phyloP scores from a whole-genome alignment of 768 basidiomycete genomes.

The Tubosaeta brunneosetosa region DNA sequence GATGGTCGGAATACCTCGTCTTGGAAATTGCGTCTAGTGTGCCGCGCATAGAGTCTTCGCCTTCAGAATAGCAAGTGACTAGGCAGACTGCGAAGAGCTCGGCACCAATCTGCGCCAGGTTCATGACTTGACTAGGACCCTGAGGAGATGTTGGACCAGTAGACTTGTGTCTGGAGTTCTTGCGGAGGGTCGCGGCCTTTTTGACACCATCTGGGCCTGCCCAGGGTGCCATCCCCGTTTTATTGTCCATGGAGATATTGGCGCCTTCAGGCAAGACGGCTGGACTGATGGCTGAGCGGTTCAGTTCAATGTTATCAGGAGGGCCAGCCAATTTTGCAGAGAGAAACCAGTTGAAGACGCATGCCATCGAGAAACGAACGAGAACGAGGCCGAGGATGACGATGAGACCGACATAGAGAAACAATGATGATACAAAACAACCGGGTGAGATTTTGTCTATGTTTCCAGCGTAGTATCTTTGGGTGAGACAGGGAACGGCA shows the following conservation, averaged over 20 bases:
- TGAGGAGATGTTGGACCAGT: conserved; percentile 43
- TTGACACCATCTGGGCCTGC: conserved; percentile 54
- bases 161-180: conserved; percentile 40
- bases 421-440: conserved; percentile 84
- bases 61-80: conserved; percentile 97
- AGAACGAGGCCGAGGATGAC: conserved; percentile 89
- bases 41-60: conserved; percentile 84
- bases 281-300: conserved; percentile 84
- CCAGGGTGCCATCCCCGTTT: conserved; percentile 93
- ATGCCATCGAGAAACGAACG: conserved; percentile 93
- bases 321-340: conserved; percentile 77
- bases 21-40: conserved; percentile 91
- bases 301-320: conserved; percentile 65
- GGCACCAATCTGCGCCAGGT: conserved; percentile 84
- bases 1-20: conserved; percentile 86
- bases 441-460: conserved; percentile 97
- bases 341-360: conserved; percentile 95
- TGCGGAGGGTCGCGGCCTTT: conserved; percentile 42
- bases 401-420: conserved; percentile 86
- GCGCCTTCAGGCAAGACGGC: conserved; percentile 96
- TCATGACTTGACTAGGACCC: conserved; percentile 53
- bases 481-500: conserved; percentile 73
- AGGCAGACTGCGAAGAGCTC: conserved; percentile 95
- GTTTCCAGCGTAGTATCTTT: conserved; percentile 88
- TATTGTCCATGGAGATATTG: conserved; percentile 89